Conservation (phyloP, 2,329 filamentous ascomycete genomes). For the Cercospora zeina region DNA sequence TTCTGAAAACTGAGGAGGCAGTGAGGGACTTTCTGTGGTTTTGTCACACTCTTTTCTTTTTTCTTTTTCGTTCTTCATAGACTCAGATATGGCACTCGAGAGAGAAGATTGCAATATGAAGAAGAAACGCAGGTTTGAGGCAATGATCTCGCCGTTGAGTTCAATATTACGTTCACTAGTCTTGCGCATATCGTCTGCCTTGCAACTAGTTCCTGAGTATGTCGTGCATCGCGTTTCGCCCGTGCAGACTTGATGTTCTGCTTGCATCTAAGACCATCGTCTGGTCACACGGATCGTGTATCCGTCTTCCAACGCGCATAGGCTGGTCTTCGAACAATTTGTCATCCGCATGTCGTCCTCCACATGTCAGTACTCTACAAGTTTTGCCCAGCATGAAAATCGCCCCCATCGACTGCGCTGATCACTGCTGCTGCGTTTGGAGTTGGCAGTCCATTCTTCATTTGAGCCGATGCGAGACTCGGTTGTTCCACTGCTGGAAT, state of each 20-base stretch:
- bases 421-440: background rate
- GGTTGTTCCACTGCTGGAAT: conserved; percentile 11
- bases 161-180: background rate
- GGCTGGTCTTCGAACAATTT: background rate
- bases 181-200: background rate
- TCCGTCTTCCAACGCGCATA: background rate
- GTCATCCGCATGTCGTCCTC: background rate
- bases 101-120: background rate
- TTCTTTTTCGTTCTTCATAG: conserved; percentile 15
- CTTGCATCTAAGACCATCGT: background rate
- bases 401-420: background rate
- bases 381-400: background rate
- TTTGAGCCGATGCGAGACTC: conserved; percentile 4
- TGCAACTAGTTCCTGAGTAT: background rate
- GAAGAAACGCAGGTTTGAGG: background rate
- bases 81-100: conserved; percentile 9
- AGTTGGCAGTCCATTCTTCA: conserved; percentile 2
- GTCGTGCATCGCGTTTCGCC: background rate
- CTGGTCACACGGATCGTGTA: background rate
- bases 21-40: background rate
- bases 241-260: background rate
- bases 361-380: background rate
- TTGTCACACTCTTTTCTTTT: conserved; percentile 16
- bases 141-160: background rate
- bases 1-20: background rate